phyloP scores from a whole-genome alignment of 2,329 filamentous ascomycete species.

The Fusarium sp. region DNA sequence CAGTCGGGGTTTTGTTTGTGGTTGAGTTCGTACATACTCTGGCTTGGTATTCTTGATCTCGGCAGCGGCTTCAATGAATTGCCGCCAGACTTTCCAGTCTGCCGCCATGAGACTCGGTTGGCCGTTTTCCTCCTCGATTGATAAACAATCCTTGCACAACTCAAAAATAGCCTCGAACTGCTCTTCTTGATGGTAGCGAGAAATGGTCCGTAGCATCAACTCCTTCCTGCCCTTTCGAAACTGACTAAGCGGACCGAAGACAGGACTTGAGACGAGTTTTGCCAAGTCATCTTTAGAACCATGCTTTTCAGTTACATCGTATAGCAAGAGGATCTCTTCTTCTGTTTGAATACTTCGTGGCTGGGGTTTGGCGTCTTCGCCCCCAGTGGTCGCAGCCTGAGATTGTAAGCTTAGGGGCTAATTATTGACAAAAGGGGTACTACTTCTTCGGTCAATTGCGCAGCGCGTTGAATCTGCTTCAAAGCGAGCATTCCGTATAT shows the following conservation, averaged over 20 bases:
- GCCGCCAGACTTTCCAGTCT: conserved; percentile 55
- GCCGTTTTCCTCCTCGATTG: conserved; percentile 48
- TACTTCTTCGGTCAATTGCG: conserved; percentile 57
- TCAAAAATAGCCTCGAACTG: conserved; percentile 56
- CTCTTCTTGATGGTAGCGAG: conserved; percentile 48
- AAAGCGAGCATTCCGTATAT: conserved; percentile 61
- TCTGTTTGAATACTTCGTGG: conserved; percentile 54
- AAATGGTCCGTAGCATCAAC: conserved; percentile 54
- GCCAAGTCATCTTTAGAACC: conserved; percentile 54
- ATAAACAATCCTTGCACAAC: conserved; percentile 56
- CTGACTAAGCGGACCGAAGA: conserved; percentile 55
- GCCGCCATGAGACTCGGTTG: conserved; percentile 55
- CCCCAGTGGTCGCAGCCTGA: conserved; percentile 34
- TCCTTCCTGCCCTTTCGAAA: conserved; percentile 59
- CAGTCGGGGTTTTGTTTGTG: neutral
- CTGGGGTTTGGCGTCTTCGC: conserved; percentile 36
- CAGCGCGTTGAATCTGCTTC: conserved; percentile 62
- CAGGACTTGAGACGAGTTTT: conserved; percentile 50
- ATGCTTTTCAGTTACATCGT: conserved; percentile 56
- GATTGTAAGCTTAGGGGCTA: neutral
- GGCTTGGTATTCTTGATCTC: conserved; percentile 45
- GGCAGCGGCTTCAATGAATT: conserved; percentile 51
- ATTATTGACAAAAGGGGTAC: conserved; percentile 26
- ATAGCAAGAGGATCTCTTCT: conserved; percentile 61
- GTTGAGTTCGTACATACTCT: conserved; percentile 43